phyloP scores from a whole-genome alignment of 2,329 filamentous ascomycete species.

The Aspergillus neotritici region DNA sequence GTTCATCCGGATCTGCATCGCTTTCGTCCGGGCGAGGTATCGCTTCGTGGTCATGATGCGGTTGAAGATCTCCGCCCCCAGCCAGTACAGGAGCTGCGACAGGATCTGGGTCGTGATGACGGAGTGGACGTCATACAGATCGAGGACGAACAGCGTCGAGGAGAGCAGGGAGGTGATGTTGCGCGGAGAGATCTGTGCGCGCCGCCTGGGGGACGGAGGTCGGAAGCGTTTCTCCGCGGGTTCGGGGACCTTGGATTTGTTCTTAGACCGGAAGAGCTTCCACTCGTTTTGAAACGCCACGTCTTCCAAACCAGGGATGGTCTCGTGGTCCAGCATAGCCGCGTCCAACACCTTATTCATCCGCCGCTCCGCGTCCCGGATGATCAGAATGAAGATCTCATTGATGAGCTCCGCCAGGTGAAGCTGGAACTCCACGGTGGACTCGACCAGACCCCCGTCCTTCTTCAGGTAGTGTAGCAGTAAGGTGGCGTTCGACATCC shows the following conservation, averaged over 20 bases:
- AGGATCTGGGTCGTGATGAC: slow-evolving; percentile 90
- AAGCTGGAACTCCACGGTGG: slow-evolving; percentile 82
- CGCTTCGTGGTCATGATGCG: slow-evolving; percentile 94
- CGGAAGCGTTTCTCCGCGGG: slow-evolving; percentile 84
- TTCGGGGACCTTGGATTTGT: slow-evolving; percentile 76
- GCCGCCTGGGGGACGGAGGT: slow-evolving; percentile 86
- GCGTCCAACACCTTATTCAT: slow-evolving; percentile 92
- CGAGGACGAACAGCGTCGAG: slow-evolving; percentile 91
- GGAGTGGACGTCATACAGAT: slow-evolving; percentile 98
- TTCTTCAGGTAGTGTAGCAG: slow-evolving; percentile 97
- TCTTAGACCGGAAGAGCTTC: slow-evolving; percentile 92
- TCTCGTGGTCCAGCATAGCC: slow-evolving; percentile 96
- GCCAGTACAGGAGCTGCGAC: slow-evolving; percentile 91
- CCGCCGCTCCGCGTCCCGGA: slow-evolving; percentile 87
- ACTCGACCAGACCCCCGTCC: slow-evolving; percentile 71
- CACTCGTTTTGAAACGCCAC: slow-evolving; percentile 97
- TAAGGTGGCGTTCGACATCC: slow-evolving; percentile 95
- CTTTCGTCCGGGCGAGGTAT: slow-evolving; percentile 91
- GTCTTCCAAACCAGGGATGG: slow-evolving; percentile 93
- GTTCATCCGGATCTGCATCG: slow-evolving; percentile 99
- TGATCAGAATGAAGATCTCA: slow-evolving; percentile 96
- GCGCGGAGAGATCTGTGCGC: slow-evolving; percentile 84
- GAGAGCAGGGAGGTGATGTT: slow-evolving; percentile 95
- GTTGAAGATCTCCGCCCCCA: slow-evolving; percentile 94
- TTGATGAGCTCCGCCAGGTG: slow-evolving; percentile 93